These are phyloP conservation scores for Ophiocytium majus DNA, from an alignment of 352 stramenopile genomes.

Conservation along the genomic window DNA sequence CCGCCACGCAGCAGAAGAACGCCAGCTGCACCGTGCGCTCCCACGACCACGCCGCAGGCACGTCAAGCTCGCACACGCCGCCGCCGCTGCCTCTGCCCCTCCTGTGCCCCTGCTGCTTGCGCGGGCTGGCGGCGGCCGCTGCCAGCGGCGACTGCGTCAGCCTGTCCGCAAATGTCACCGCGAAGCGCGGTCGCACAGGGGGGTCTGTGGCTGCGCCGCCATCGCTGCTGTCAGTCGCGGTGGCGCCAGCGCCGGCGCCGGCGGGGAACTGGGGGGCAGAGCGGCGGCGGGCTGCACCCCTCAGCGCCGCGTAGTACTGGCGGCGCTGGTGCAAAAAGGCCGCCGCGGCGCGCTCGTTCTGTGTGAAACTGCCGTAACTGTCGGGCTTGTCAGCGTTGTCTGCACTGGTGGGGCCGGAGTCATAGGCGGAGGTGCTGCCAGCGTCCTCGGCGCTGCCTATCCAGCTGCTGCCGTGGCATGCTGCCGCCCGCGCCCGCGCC, in stretches of 20 bases:
- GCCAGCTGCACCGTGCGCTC: background rate
- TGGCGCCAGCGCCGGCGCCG: background rate
- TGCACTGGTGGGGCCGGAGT: background rate
- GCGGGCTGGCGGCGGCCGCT: background rate
- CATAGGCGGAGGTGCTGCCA: background rate
- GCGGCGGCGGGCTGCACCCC: background rate
- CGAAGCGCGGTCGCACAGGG: background rate
- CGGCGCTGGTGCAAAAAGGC: background rate
- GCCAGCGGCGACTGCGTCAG: background rate
- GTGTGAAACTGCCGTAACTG: background rate
- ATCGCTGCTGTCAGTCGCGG: background rate
- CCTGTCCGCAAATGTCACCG: background rate
- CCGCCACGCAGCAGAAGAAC: background rate
- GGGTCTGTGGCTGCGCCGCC: background rate
- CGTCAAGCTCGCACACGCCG: background rate
- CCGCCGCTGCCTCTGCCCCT: background rate
- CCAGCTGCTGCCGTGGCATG: background rate
- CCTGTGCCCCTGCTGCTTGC: background rate
- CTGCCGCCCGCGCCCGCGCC: no score
- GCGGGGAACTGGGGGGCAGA: no score
- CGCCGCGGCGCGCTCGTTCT: background rate
- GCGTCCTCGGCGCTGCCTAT: background rate
- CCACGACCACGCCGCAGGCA: background rate
- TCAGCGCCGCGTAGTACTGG: background rate
- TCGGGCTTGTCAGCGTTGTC: background rate